Evolutionary conservation across 805 yeast genomes (phyloP).

Genomic region (Yamadazyma paraphyllophila): DNA sequence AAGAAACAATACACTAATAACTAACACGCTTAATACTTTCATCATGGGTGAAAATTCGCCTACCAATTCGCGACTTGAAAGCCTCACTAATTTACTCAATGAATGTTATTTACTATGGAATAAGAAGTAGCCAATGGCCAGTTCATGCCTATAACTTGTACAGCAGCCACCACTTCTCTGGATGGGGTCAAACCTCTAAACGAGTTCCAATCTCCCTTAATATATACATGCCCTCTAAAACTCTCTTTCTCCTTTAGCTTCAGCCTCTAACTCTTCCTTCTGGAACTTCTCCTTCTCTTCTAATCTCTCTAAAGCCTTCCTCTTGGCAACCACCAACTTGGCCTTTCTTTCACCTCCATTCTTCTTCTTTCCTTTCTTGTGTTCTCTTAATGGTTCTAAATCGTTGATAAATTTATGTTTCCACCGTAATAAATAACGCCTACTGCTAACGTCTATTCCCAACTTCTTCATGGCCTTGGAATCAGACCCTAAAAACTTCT

Average conservation of each 20-base stretch:
- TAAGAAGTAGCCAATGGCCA: no score
- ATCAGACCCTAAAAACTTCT: constrained; percentile 56
- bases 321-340: constrained; percentile 49
- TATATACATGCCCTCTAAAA: constrained; percentile 22
- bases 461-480: constrained; percentile 62
- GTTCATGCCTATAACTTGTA: no score
- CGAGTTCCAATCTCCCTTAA: no score
- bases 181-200: no score
- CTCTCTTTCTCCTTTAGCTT: constrained; percentile 41
- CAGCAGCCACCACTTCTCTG: no score
- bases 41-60: constrained; percentile 11
- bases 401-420: constrained; percentile 62
- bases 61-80: background rate
- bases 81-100: no score
- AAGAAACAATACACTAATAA: constrained; percentile 10
- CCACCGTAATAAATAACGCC: constrained; percentile 76
- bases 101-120: no score
- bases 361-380: constrained; percentile 67
- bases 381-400: constrained; percentile 50
- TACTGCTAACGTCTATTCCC: constrained; percentile 70
- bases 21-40: constrained; percentile 15
- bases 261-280: constrained; percentile 39
- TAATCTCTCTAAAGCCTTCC: constrained; percentile 57
- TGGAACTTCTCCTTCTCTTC: constrained; percentile 48
- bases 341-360: constrained; percentile 86